Evolutionary conservation across 2,329 filamentous ascomycete genomes (phyloP), one percentile per base, ranked within the genome.

Genomic region (Drechslerella dactyloides): DNA sequence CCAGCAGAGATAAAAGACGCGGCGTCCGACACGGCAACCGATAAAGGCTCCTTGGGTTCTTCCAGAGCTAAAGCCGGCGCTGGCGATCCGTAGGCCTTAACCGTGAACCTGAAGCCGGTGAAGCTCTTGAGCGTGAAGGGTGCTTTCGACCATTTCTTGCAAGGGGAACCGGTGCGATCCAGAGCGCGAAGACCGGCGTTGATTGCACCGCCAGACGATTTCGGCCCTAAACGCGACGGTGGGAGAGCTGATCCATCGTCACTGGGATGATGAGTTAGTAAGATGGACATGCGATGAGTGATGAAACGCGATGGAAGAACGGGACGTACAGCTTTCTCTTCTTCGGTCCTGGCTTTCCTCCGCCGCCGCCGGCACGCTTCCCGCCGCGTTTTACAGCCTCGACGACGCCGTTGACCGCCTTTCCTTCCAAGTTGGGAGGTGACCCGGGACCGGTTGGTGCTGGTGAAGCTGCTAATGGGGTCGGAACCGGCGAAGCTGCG

Each of bases 161-260:
- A 97, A 8, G 94, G 93, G 78, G 93, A 90, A 75, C 93, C 93
- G 6, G 90, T 90, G 73, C 93, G 89, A 80, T 99, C 94, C 74
- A 99, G 89, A 11, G 94, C 93, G 62, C 94, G 91, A 55, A 99
- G 88, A 58, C 91, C 91, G 61, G 94, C 94, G 79, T 99, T 99
- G 84, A 99, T 99, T 69, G 93, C 93, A 74, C 94, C 94, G 77
- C 93, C 90, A 79, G 97, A 97, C 57, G 93, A 93, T 81, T 97
- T 97, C 75, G 94, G 94, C 2, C 93, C 93, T 24, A 97, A 88
- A 80, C 96, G 96, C 81, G 90, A 56, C 84, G 83, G 50, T 82
- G 80, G 4, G 82, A 81, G 51, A 78, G 77, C 21, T 79, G 86
- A 40, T 55, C 70, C 78, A 77, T 70, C 77, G 73, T 85, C 83